These are phyloP conservation scores for Solanum verrucosum DNA, from an alignment of 257 asterid species.

Conservation along the genomic window DNA sequence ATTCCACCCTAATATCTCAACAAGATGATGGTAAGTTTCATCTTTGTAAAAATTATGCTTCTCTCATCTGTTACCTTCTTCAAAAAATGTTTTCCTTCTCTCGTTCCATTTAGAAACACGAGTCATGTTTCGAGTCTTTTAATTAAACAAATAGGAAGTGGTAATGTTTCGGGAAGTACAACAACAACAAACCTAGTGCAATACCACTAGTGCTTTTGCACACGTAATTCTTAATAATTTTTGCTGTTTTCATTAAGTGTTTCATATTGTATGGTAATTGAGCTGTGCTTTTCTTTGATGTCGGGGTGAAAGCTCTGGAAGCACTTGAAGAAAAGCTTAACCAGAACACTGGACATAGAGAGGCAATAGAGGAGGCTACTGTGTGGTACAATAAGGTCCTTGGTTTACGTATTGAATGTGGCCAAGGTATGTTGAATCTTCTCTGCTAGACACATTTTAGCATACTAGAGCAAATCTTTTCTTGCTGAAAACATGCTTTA, in stretches of 20 bases:
- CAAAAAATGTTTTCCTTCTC: background rate
- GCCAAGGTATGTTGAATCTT: slow-evolving; percentile 43
- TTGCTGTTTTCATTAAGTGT: background rate
- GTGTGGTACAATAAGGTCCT: slow-evolving; percentile 83
- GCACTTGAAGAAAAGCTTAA: slow-evolving; percentile 42
- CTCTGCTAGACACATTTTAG: background rate
- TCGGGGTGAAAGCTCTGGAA: slow-evolving; percentile 32
- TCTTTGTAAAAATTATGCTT: background rate
- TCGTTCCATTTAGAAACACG: background rate
- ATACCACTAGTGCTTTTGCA: background rate
- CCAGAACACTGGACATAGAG: slow-evolving; percentile 33
- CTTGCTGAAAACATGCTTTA: background rate
- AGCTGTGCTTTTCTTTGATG: background rate
- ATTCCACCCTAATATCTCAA: slow-evolving; percentile 59
- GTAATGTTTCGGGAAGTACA: background rate
- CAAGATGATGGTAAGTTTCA: slow-evolving; percentile 58
- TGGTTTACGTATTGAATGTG: slow-evolving; percentile 78
- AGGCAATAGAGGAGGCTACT: slow-evolving; percentile 70
- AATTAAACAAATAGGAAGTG: background rate
- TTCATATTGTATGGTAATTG: background rate
- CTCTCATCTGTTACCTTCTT: background rate
- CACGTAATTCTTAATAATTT: background rate
- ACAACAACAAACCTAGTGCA: background rate
- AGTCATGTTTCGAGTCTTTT: background rate
- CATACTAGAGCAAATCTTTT: background rate